phyloP scores from a whole-genome alignment of 345 rosid species.

The Gossypium bickii region DNA sequence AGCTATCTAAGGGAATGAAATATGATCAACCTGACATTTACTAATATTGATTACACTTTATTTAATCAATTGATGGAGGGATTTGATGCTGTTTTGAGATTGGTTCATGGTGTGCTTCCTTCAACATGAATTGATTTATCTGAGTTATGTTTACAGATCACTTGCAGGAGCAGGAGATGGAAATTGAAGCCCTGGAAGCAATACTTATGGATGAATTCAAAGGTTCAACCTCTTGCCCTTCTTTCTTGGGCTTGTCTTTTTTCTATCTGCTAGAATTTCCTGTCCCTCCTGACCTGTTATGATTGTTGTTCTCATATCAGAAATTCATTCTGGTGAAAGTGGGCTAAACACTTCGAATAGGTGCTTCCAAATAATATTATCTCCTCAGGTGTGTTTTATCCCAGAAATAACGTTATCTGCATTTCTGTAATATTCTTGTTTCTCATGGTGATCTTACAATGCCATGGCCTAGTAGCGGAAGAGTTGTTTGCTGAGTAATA shows the following conservation, averaged over 20 bases:
- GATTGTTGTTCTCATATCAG: constrained; percentile 34
- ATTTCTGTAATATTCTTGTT: background rate
- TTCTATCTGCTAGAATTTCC: constrained; percentile 16
- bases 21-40: background rate
- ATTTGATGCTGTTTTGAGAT: background rate
- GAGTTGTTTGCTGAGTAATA: constrained; percentile 8
- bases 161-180: constrained; percentile 90
- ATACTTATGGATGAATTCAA: constrained; percentile 96
- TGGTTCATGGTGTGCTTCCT: background rate
- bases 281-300: constrained; percentile 3
- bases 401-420: background rate
- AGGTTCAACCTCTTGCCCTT: constrained; percentile 37
- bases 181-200: constrained; percentile 91
- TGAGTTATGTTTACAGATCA: constrained; percentile 44
- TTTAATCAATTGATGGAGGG: background rate
- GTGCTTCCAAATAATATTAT: constrained; percentile 72
- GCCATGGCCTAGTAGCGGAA: background rate
- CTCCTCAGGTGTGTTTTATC: constrained; percentile 61
- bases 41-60: background rate
- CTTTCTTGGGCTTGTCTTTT: constrained; percentile 3
- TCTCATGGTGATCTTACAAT: background rate
- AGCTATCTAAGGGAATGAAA: background rate
- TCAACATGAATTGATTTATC: background rate
- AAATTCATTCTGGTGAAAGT: constrained; percentile 85
- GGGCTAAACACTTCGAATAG: constrained; percentile 81